Base-by-base conservation (phyloP, 225 moss, liverwort and hornwort genomes). In the Antitrichia curtipendula region DNA sequence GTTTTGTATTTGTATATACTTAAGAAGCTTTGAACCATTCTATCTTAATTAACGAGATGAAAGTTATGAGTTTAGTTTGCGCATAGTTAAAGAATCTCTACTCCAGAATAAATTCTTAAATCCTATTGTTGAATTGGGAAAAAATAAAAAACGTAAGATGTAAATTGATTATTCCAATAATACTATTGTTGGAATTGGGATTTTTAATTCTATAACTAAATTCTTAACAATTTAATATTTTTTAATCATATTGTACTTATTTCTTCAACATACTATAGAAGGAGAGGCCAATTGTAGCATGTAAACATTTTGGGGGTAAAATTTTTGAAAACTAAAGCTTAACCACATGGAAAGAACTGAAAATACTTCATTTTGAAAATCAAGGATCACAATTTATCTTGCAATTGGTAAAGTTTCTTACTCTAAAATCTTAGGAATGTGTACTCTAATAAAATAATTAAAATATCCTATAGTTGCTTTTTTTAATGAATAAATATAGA, bases 31-130 rank as follows among this genome's bases (percentile, higher is more conserved):
- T n/a, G n/a, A n/a, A n/a, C n/a, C n/a, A n/a, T n/a, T 15, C 7
- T 15, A 61, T 61, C 22, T 68, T 13, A 1, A 38, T 38, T 10
- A 23, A 24, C 1, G 1, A 24, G 23, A 13, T 40, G 24, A 38
- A 40, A 13, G 13, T 40, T 69, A 24, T 69, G 2, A 40, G 8
- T 69, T 69, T 40, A 40, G 14, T 38, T 40, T 21, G 40, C 1
- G 0, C 2, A 0, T 0, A 69, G 0, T 24, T 13, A 8, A 7
- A 0, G 14, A 66, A 4, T 66, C 21, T 66, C 12, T n/a, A 21
- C 4, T 2, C 10, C 4, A 12, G 12, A 38, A 23, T 22, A 12
- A 68, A 7, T 2, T 22, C 23, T 68, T 6, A 22, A 23, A 13
- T 38, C 22, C 0, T 68, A 3, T 38, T 68, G n/a, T 38, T 68